Base-by-base conservation (phyloP, 1,284 basidiomycete genomes). In the Puccinia sorghi region DNA sequence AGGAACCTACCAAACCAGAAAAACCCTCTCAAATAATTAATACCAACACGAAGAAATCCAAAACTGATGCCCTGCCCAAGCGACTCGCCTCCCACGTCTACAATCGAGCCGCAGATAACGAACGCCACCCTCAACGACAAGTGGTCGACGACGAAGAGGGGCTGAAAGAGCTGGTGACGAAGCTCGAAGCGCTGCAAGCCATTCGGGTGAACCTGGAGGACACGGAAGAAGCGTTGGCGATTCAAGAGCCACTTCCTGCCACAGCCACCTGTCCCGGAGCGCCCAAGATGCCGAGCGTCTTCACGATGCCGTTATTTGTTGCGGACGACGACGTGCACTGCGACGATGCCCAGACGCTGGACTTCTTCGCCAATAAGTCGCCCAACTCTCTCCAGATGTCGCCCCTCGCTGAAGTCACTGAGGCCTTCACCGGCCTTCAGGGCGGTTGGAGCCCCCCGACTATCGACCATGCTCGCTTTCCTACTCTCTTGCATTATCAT, bases 371-470 rank as follows among this genome's bases (percentile, higher is more conserved):
- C 6, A 63, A 37, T 63, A 69, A 76, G 56, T 41, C 48, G 7
- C 5, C 32, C 15, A 41, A 25, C 37, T 37, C 46, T 8, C 63
- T 37, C 41, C 74, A 76, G 25, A 76, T 76, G 74, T 67, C 56
- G 25, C 75, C 75, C 20, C 41, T 78, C 39, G 64, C 75, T 15
- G 75, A 78, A 27, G 75, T 78, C 48, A 78, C 75, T 17, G 75
- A 78, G 48, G 75, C 75, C 22, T 78, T 70, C 54, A 78, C 75
- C 5, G 75, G 75, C 12, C 54, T 71, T 17, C 75, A 69, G 32
- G 75, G 75, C n/a, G 75, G 75, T 27, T 78, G 75, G 75, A 78
- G 75, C 41, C 75, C 75, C 4, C 50, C 75, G 41, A 48, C n/a
- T 66, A 20, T 37, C 52, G n/a, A 11, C 25, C 17, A 8, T 56